These are phyloP conservation scores for Ajuga reptans DNA, from an alignment of 305 asterid genomes.

Conservation along the genomic window DNA sequence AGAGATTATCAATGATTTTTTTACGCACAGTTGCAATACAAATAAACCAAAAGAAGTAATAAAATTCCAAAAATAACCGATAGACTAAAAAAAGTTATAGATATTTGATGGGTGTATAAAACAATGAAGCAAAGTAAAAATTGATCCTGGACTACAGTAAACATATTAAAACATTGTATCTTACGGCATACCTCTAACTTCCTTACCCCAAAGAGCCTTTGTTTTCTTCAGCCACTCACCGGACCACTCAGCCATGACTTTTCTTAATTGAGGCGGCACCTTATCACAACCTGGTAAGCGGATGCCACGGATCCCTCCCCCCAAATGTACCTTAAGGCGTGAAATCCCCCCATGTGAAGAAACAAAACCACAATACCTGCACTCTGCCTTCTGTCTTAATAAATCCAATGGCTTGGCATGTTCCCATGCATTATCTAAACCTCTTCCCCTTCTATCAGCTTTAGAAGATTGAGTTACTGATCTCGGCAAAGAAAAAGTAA, in stretches of 20 bases:
- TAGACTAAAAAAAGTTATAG: neutral
- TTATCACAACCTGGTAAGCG: constrained; percentile 37
- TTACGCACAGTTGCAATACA: neutral
- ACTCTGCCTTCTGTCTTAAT: constrained; percentile 39
- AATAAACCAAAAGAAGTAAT: constrained; percentile 3
- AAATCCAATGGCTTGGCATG: constrained; percentile 36
- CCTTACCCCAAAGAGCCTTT: constrained; percentile 40
- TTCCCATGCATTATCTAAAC: constrained; percentile 38
- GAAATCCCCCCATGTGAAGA: constrained; percentile 53
- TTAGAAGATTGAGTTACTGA: constrained; percentile 21
- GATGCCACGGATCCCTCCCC: constrained; percentile 41
- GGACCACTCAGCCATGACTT: constrained; percentile 45
- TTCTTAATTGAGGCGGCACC: constrained; percentile 38
- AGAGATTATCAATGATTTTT: neutral
- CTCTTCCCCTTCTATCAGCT: constrained; percentile 35
- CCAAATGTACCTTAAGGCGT: constrained; percentile 54
- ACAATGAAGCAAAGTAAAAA: neutral
- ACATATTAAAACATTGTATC: neutral
- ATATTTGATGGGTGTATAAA: neutral
- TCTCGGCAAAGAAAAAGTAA: constrained; percentile 11
- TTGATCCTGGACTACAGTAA: neutral
- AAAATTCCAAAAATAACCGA: neutral
- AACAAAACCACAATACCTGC: constrained; percentile 45
- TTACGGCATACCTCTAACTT: constrained; percentile 35
- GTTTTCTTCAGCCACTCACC: constrained; percentile 31